These are phyloP conservation scores for Barnettozyma vustinii DNA, from an alignment of 805 yeast genomes.

Conservation along the genomic window DNA sequence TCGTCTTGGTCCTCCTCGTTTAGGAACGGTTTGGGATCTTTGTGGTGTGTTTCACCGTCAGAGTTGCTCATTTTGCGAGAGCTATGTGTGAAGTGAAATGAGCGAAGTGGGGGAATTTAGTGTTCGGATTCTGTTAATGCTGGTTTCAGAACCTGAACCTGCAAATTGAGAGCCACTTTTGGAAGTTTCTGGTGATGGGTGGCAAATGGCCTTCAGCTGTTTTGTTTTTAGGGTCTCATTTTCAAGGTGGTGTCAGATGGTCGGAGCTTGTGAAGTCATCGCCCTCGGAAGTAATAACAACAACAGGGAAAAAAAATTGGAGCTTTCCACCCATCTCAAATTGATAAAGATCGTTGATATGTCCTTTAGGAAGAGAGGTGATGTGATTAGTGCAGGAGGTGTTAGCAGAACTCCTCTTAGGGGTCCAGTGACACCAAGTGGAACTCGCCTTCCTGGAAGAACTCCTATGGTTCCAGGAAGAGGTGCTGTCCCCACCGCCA, in stretches of 20 bases:
- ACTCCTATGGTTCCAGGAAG: conserved; percentile 13
- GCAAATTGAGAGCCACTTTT: neutral
- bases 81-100: no score
- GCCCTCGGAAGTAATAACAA: neutral
- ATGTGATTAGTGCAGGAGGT: conserved; percentile 29
- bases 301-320: neutral
- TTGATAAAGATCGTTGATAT: no score
- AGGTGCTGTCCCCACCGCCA: conserved; percentile 4
- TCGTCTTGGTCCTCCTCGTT: conserved; percentile 12
- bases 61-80: conserved; percentile 11
- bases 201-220: neutral
- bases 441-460: conserved; percentile 9
- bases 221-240: neutral
- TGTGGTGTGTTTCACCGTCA: neutral
- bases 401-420: conserved; percentile 15
- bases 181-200: neutral
- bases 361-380: conserved; percentile 60
- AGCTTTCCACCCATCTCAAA: neutral
- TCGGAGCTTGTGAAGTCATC: neutral
- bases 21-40: neutral
- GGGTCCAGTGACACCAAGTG: neutral
- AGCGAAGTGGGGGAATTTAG: neutral
- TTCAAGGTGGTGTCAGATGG: neutral
- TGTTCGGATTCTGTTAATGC: neutral
- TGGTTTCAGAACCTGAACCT: neutral